Conservation (phyloP, 1,139 yeast species). For the Magnusiomyces suaveolens region DNA sequence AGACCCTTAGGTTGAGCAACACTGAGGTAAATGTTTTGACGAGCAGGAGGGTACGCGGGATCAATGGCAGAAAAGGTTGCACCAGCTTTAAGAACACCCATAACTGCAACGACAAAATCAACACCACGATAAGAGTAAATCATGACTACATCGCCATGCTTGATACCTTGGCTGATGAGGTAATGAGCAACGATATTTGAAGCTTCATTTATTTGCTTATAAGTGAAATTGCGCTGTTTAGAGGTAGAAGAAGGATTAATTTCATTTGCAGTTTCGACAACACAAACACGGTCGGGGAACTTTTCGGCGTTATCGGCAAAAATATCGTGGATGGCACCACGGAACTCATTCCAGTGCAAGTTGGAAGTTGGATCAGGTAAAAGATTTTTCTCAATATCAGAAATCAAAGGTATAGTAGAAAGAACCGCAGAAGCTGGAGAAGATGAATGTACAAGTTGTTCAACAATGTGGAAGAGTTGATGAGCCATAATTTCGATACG, state of each 20-base stretch:
- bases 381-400: slow-evolving; percentile 45
- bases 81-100: slow-evolving; percentile 97
- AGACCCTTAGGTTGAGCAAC: slow-evolving; percentile 92
- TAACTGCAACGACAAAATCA: slow-evolving; percentile 88
- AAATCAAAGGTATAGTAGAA: slow-evolving; percentile 50
- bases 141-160: slow-evolving; percentile 91
- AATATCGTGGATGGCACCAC: slow-evolving; percentile 95
- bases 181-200: slow-evolving; percentile 93
- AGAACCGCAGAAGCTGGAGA: slow-evolving; percentile 42
- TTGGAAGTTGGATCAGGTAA: slow-evolving; percentile 85
- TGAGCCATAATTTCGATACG: slow-evolving; percentile 63
- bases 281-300: slow-evolving; percentile 81
- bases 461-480: slow-evolving; percentile 52
- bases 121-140: slow-evolving; percentile 97
- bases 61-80: slow-evolving; percentile 97
- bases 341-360: slow-evolving; percentile 81
- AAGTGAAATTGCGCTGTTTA: slow-evolving; percentile 63
- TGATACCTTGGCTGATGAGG: slow-evolving; percentile 68
- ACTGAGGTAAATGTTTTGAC: slow-evolving; percentile 84
- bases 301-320: slow-evolving; percentile 74
- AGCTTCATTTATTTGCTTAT: slow-evolving; percentile 79
- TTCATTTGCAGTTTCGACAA: slow-evolving; percentile 78
- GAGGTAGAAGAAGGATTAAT: slow-evolving; percentile 36
- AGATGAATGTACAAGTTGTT: slow-evolving; percentile 19
- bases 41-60: slow-evolving; percentile 97